Base-by-base conservation (phyloP, 2,329 filamentous ascomycete genomes). In the Beauveria medogensis region DNA sequence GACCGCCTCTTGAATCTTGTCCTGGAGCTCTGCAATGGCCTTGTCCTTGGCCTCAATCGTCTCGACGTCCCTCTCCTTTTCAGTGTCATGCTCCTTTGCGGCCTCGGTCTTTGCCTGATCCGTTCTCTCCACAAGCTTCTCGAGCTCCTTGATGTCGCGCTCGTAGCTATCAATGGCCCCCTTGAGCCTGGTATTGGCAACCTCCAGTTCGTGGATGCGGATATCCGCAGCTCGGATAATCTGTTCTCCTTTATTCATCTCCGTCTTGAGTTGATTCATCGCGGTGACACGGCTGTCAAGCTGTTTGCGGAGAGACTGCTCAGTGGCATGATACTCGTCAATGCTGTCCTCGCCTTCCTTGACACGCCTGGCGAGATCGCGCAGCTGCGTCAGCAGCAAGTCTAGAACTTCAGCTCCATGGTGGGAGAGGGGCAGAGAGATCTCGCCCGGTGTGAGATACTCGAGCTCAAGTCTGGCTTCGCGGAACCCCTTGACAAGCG, bases 381-480 rank as follows among this genome's bases (percentile, higher is more conserved):
- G 78, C 2, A 87, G 75, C 0, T 78, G 74, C 0, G 68, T 67
- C 0, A 86, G 75, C 5, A 86, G 68, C 14, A 85, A 75, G 61
- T 83, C 81, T 0, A 87, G 75, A 0, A 87, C 76, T 56, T 82
- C 77, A 1, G 80, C 79, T 2, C 83, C 83, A 55, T 79, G 78
- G 0, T 78, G 78, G 0, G 77, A 77, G 0, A 84, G 72, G 0
- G 82, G 81, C 0, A 84, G 74, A 0, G 76, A 67, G n/a, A 80
- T 73, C 67, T 87, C 84, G 6, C 83, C 84, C 0, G 84, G 84
- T 0, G 78, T 81, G 22, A 86, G 75, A 66, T 86, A 86, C 69
- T 87, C 84, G 2, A 87, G 78, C 65, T 87, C 83, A 0, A 86
- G 72, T 1, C 84, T 78, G 1, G 83, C 84, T 2, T 79, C 70